Base-by-base conservation (phyloP, 176 grass and related monocot species). In the Coix lacrymajobi region DNA sequence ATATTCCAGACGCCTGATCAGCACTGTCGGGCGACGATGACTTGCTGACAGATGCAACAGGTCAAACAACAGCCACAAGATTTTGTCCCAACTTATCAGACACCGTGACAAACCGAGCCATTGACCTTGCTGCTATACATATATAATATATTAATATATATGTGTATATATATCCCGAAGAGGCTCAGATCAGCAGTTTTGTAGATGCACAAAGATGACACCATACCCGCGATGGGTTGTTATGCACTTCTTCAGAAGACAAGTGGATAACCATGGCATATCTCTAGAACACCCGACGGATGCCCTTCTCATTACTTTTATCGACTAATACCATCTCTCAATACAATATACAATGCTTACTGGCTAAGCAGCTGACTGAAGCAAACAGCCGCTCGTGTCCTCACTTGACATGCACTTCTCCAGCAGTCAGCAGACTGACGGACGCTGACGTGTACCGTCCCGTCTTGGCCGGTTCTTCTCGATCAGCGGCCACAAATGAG, bases 351-450 rank as follows among this genome's bases (percentile, higher is more conserved):
- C 11, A 33, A 69, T 11, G 22, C 6, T 43, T 75, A 44, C 2
- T 40, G 14, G 25, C 48, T 74, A 58, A 44, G 77, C 15, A 81
- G 71, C 28, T 75, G 78, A 68, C 68, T 74, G 36, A 68, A 45
- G 75, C 68, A 45, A 65, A 72, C 69, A 74, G 33, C 14, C 32
- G 6, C 56, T 79, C 86, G 10, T 66, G 66, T 64, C 80, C 10
- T 43, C 57, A 57, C 44, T 26, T 69, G 33, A 33, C 57, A 13
- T 80, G 51, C 48, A 40, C 65, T 76, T 78, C 68, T 67, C 69
- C 4, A 70, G 33, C 14, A 19, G 45, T 77, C 30, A 70, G 39
- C 11, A 8, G 38, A 12, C 41, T 0, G 24, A 80, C 0, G 44
- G 45, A 19, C 2, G 8, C 20, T 56, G n/a, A 44, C 28, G 10